These are phyloP conservation scores for Phylloporus sp. DNA, from an alignment of 1,284 basidiomycete genomes.

Conservation along the genomic window DNA sequence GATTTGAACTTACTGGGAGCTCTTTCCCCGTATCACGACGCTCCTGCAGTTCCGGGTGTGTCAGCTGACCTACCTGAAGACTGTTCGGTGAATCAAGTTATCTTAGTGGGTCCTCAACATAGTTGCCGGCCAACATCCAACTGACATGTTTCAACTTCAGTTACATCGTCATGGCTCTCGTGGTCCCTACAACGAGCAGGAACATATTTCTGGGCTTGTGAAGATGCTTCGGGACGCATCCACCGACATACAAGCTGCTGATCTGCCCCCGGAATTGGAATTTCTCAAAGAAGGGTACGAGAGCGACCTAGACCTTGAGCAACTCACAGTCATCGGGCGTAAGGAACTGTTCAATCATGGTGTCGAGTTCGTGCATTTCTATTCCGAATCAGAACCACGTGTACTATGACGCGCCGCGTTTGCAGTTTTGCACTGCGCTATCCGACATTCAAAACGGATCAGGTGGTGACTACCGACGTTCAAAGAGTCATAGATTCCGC, in stretches of 20 bases:
- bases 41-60: conserved; percentile 39
- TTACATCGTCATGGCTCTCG: conserved; percentile 36
- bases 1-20: conserved; percentile 37
- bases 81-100: conserved; percentile 48
- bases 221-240: conserved; percentile 37
- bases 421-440: conserved; percentile 20
- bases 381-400: neutral
- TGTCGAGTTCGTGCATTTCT: conserved; percentile 17
- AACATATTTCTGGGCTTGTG: conserved; percentile 39
- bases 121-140: neutral
- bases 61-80: conserved; percentile 43
- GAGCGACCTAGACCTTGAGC: conserved; percentile 25
- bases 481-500: conserved; percentile 33
- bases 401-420: conserved; percentile 1
- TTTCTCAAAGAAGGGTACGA: conserved; percentile 49
- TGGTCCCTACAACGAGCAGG: conserved; percentile 23
- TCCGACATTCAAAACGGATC: conserved; percentile 26
- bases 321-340: conserved; percentile 25
- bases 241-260: conserved; percentile 34
- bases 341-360: conserved; percentile 25
- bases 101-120: conserved; percentile 31
- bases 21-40: conserved; percentile 43
- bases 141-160: conserved; percentile 1
- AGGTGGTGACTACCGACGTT: conserved; percentile 44
- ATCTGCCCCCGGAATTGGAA: conserved; percentile 39